These are phyloP conservation scores for Actinomortierella ambigua DNA, from an alignment of 371 early-diverging fungal species.

Conservation along the genomic window DNA sequence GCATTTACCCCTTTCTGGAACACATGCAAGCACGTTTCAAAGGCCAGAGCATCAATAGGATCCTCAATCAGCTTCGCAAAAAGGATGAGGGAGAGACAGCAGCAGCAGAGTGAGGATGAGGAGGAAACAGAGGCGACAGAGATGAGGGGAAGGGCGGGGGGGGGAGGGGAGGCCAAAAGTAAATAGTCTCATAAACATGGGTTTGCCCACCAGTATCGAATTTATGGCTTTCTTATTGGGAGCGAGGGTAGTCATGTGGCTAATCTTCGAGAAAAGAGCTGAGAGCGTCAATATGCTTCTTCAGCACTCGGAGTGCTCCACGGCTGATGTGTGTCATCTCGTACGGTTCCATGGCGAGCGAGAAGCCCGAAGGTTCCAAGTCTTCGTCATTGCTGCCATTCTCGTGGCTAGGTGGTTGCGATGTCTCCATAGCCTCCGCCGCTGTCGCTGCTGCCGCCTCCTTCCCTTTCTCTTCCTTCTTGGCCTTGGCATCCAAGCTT, in stretches of 20 bases:
- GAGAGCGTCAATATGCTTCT: slow-evolving; percentile 42
- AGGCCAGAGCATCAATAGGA: neutral
- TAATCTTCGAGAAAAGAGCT: slow-evolving; percentile 34
- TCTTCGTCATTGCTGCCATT: neutral
- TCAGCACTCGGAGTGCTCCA: slow-evolving; percentile 45
- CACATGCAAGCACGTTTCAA: neutral
- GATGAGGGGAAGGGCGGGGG: too few relatives aligned
- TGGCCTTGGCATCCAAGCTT: neutral
- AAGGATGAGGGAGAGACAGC: too few relatives aligned
- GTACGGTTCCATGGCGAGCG: neutral
- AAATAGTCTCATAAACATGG: too few relatives aligned
- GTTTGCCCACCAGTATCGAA: too few relatives aligned
- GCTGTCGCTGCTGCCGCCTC: too few relatives aligned
- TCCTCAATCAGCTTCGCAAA: slow-evolving; percentile 2
- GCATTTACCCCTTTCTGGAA: neutral
- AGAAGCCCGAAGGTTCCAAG: neutral
- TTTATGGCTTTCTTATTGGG: too few relatives aligned
- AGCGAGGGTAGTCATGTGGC: too few relatives aligned
- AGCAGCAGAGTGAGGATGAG: too few relatives aligned
- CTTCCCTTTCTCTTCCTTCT: neutral
- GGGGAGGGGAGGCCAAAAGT: too few relatives aligned
- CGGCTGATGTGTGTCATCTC: slow-evolving; percentile 21
- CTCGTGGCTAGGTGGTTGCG: neutral
- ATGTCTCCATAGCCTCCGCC: too few relatives aligned
- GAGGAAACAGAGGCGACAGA: too few relatives aligned